A percentile compares a stretch with the other conserved stretches of the same genome.
Conservation (phyloP, 257 asterid species). For the Solanum bulbocastanum region DNA sequence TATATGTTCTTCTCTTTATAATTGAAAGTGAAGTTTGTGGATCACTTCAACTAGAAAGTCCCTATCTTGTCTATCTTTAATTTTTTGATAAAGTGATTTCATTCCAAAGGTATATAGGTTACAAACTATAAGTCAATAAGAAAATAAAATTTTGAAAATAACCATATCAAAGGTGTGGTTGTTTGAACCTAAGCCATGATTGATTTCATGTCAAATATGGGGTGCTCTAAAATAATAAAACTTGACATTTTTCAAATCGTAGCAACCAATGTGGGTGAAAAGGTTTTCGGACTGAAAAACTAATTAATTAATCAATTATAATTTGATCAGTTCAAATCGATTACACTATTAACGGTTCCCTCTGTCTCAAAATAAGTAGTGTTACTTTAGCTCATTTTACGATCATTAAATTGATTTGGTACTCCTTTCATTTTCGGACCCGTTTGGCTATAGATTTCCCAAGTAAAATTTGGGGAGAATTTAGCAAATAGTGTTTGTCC, state of each 20-base stretch:
- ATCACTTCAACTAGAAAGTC: background rate
- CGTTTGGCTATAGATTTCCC: too few species aligned
- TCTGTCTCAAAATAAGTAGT: too few species aligned
- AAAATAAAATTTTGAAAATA: background rate
- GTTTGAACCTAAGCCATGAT: background rate
- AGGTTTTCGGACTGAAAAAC: background rate
- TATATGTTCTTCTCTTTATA: background rate
- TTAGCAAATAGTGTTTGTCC: too few species aligned
- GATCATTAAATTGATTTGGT: background rate
- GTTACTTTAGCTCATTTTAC: too few species aligned
- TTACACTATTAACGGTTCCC: background rate
- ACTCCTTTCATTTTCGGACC: background rate
- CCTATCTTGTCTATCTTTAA: background rate
- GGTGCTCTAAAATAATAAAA: background rate
- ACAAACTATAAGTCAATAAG: background rate
- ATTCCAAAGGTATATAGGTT: background rate
- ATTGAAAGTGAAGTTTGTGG: constrained; percentile 1
- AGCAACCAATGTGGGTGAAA: constrained; percentile 4
- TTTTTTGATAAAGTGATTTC: background rate
- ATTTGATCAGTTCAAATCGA: background rate
- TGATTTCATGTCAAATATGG: background rate
- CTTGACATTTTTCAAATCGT: constrained; percentile 4
- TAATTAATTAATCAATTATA: background rate
- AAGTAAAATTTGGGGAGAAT: too few species aligned
- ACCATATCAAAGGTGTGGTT: background rate